Conservation (phyloP, 23 red algal genomes). For the Gracilaria domingensis region DNA sequence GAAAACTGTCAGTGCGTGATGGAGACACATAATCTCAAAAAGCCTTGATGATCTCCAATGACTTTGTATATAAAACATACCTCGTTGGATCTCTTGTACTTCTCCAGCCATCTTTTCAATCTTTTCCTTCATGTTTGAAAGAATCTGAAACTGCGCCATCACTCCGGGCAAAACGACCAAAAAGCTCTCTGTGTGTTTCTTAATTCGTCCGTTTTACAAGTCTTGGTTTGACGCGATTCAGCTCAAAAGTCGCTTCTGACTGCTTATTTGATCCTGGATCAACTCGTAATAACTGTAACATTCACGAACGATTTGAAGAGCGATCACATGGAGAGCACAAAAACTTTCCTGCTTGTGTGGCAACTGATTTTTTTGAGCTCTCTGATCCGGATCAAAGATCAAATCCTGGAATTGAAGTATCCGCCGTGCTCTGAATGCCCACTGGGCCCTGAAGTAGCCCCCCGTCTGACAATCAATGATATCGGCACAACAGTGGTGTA, state of each 20-base stretch:
- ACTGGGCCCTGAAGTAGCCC: too few species aligned
- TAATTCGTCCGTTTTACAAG: background rate
- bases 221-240: background rate
- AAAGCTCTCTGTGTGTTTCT: background rate
- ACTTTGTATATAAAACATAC: constrained; percentile 9
- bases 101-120: constrained; percentile 70
- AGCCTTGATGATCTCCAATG: background rate
- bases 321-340: too few species aligned
- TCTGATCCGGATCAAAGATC: too few species aligned
- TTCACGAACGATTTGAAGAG: too few species aligned
- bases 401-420: too few species aligned
- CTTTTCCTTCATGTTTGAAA: constrained; percentile 70
- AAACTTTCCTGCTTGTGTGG: too few species aligned
- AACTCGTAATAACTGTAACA: background rate
- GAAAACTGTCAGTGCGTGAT: background rate
- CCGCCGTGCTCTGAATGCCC: too few species aligned
- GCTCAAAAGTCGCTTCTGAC: background rate
- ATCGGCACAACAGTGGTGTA: too few species aligned
- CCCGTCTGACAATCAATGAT: too few species aligned
- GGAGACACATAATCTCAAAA: background rate
- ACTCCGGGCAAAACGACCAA: background rate
- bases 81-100: constrained; percentile 56
- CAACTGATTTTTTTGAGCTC: too few species aligned
- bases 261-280: too few species aligned
- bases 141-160: constrained; percentile 63